Evolutionary conservation across 768 basidiomycete genomes (phyloP).

Genomic region (Leccinum incarnatum): DNA sequence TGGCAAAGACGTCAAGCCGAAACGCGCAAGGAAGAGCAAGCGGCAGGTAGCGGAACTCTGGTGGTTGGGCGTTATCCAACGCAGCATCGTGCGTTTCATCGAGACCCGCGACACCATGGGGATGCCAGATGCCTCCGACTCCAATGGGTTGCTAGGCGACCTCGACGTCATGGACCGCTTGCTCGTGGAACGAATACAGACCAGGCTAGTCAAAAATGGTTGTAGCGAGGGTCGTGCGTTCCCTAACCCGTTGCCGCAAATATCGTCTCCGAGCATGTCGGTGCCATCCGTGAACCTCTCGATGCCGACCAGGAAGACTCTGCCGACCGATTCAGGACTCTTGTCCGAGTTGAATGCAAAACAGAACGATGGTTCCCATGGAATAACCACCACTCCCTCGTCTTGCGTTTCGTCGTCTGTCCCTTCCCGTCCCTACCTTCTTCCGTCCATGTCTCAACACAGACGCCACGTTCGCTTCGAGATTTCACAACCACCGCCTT

Average conservation of each 20-base stretch:
- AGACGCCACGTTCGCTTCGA: constrained; percentile 28
- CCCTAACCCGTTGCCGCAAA: constrained; percentile 21
- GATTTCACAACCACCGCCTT: not conserved
- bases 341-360: not conserved
- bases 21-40: constrained; percentile 32
- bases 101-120: constrained; percentile 12
- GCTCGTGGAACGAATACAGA: constrained; percentile 34
- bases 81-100: constrained; percentile 31
- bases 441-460: constrained; percentile 5
- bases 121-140: not conserved
- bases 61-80: constrained; percentile 37
- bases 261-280: constrained; percentile 25
- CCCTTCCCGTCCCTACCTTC: constrained; percentile 1
- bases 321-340: not conserved
- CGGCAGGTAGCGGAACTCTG: constrained; percentile 34
- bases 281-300: constrained; percentile 20
- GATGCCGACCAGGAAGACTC: constrained; percentile 9
- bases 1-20: constrained; percentile 22
- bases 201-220: constrained; percentile 32
- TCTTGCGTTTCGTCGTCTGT: constrained; percentile 3
- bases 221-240: constrained; percentile 22
- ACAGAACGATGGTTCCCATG: not conserved
- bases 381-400: not conserved
- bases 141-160: constrained; percentile 3
- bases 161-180: constrained; percentile 32